phyloP scores from a whole-genome alignment of 805 yeast genomes.

The Yarrowia yakushimensis region DNA sequence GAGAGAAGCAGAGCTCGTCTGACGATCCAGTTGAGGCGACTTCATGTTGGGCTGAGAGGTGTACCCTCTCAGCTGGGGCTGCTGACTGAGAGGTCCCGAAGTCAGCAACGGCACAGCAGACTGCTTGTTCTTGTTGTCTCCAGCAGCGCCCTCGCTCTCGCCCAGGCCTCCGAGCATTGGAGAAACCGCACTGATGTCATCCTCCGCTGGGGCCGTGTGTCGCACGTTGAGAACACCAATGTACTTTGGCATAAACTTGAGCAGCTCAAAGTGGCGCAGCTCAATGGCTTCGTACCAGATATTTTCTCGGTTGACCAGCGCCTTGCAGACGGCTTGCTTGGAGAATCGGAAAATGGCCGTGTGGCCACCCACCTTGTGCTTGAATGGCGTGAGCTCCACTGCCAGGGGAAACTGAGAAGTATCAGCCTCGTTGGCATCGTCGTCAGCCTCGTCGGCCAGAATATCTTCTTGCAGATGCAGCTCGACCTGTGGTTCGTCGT shows the following conservation, averaged over 20 bases:
- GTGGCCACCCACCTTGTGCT: conserved; percentile 96
- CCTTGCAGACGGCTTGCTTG: conserved; percentile 89
- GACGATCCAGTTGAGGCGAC: conserved; percentile 6
- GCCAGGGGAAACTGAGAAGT: conserved; percentile 47
- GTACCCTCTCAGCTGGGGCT: neutral
- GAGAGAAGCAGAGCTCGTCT: conserved; percentile 19
- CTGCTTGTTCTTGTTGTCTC: neutral
- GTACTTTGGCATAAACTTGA: conserved; percentile 87
- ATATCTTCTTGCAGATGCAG: conserved; percentile 25
- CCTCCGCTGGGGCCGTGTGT: conserved; percentile 48
- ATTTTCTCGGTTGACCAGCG: conserved; percentile 84
- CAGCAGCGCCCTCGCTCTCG: neutral
- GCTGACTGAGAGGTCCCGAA: neutral
- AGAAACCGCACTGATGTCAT: conserved; percentile 26
- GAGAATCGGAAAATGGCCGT: conserved; percentile 93
- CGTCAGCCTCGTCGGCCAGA: conserved; percentile 28
- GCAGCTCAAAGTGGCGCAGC: conserved; percentile 64
- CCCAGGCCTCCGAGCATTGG: conserved; percentile 11
- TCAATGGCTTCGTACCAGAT: conserved; percentile 90
- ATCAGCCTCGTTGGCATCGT: conserved; percentile 17
- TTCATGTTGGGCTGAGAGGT: conserved; percentile 20
- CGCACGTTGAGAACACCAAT: conserved; percentile 93
- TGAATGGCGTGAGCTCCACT: conserved; percentile 86
- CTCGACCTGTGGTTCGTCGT: conserved; percentile 4
- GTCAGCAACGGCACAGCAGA: neutral